A percentile compares a stretch with the other conserved stretches of the same genome.
Evolutionary conservation across 2,329 filamentous ascomycete genomes (phyloP).

Genomic region (Aspergillus tanneri): DNA sequence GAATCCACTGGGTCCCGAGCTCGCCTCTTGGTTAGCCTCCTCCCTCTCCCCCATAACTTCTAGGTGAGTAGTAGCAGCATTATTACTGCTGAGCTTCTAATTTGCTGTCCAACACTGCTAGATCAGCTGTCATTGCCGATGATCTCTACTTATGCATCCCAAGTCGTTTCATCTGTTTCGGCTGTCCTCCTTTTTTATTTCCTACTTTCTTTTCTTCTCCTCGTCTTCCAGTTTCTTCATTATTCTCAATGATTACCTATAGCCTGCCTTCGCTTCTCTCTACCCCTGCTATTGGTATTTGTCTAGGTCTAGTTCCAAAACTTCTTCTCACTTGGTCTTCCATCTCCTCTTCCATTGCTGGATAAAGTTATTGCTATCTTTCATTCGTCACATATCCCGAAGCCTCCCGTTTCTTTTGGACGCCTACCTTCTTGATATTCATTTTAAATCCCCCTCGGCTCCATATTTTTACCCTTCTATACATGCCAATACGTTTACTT

Average conservation of each 20-base stretch:
- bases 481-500: not conserved
- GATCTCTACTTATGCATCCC: constrained; percentile 26
- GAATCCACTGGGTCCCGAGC: constrained; percentile 19
- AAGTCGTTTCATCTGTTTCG: constrained; percentile 24
- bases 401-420: not conserved
- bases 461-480: not conserved
- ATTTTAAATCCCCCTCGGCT: not conserved
- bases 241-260: constrained; percentile 8
- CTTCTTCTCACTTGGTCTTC: constrained; percentile 2
- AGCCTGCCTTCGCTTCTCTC: constrained; percentile 2
- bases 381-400: not conserved
- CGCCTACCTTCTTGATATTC: not conserved
- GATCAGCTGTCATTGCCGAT: constrained; percentile 28
- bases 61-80: constrained; percentile 9
- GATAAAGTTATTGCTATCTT: not conserved
- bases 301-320: constrained; percentile 3
- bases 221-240: constrained; percentile 9
- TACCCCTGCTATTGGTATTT: constrained; percentile 1
- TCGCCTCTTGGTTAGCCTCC: constrained; percentile 19
- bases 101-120: constrained; percentile 19
- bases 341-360: not conserved
- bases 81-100: constrained; percentile 21
- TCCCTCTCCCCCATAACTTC: constrained; percentile 9
- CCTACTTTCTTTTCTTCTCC: constrained; percentile 11
- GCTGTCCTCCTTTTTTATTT: constrained; percentile 4